Evolutionary conservation across 805 yeast genomes (phyloP).

Genomic region (Saccharomycopsis schoenii): DNA sequence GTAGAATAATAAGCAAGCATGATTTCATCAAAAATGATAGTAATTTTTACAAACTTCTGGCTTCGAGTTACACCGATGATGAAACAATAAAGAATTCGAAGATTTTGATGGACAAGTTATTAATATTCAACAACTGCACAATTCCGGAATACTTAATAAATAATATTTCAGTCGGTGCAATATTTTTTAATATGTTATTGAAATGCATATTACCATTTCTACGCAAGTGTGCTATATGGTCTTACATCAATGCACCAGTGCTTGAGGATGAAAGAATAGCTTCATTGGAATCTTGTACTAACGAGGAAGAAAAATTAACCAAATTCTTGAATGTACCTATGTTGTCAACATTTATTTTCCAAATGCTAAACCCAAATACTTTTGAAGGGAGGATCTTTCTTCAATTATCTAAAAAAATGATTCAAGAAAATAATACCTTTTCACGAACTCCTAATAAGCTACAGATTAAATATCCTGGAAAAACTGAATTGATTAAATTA

Average conservation of each 20-base stretch:
- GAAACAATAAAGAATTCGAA: constrained; percentile 19
- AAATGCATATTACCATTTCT: constrained; percentile 55
- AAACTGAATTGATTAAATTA: constrained; percentile 47
- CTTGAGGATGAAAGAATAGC: constrained; percentile 20
- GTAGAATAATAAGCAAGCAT: constrained; percentile 15
- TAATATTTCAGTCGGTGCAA: constrained; percentile 26
- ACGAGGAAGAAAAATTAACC: constrained; percentile 50
- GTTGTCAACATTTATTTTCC: constrained; percentile 22
- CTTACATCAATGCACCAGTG: constrained; percentile 42
- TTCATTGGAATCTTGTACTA: constrained; percentile 11
- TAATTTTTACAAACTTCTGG: constrained; percentile 19
- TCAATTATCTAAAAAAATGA: constrained; percentile 13
- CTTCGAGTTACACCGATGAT: constrained; percentile 22
- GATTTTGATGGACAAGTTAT: background rate
- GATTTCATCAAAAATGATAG: constrained; percentile 6
- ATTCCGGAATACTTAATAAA: constrained; percentile 24
- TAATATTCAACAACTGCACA: constrained; percentile 1
- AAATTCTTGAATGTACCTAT: constrained; percentile 38
- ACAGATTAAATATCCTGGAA: constrained; percentile 53
- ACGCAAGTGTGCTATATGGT: constrained; percentile 49
- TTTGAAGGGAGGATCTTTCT: constrained; percentile 23
- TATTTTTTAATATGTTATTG: constrained; percentile 44
- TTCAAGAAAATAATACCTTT: constrained; percentile 2
- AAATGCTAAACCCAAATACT: constrained; percentile 14
- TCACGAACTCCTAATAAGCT: constrained; percentile 13